phyloP scores from a whole-genome alignment of 345 rosid genomes.

The Hibiscus syriacus region DNA sequence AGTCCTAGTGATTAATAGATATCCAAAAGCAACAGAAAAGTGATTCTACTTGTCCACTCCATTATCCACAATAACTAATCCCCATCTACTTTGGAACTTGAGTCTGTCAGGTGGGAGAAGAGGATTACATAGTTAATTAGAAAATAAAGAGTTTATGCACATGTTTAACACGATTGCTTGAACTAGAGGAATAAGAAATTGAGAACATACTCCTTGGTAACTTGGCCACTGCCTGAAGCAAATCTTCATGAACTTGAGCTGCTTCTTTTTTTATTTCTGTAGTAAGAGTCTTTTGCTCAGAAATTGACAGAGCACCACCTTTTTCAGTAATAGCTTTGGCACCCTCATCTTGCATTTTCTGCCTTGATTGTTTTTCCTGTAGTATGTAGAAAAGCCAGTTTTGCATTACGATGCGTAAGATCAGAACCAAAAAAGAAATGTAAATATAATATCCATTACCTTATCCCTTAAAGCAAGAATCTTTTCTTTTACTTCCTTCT shows the following conservation, averaged over 20 bases:
- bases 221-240: slow-evolving; percentile 30
- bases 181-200: neutral
- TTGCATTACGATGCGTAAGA: neutral
- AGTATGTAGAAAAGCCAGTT: neutral
- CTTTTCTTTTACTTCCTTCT: slow-evolving; percentile 47
- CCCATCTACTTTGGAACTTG: neutral
- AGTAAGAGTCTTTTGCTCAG: slow-evolving; percentile 42
- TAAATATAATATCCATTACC: slow-evolving; percentile 43
- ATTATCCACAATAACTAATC: neutral
- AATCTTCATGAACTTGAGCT: slow-evolving; percentile 42
- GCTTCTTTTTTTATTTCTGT: slow-evolving; percentile 43
- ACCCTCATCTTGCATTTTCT: slow-evolving; percentile 46
- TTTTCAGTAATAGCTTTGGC: slow-evolving; percentile 44
- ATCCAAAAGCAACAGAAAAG: neutral
- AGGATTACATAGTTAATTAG: neutral
- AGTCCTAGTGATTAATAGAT: neutral
- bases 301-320: slow-evolving; percentile 35
- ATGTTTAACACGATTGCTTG: neutral
- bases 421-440: neutral
- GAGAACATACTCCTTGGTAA: slow-evolving; percentile 35
- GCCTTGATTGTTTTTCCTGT: slow-evolving; percentile 56
- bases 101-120: no score
- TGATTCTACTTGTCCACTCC: no score
- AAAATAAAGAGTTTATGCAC: neutral
- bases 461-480: slow-evolving; percentile 47